These are phyloP conservation scores for Solanum gandarillasii DNA, from an alignment of 257 asterid species.

Conservation along the genomic window DNA sequence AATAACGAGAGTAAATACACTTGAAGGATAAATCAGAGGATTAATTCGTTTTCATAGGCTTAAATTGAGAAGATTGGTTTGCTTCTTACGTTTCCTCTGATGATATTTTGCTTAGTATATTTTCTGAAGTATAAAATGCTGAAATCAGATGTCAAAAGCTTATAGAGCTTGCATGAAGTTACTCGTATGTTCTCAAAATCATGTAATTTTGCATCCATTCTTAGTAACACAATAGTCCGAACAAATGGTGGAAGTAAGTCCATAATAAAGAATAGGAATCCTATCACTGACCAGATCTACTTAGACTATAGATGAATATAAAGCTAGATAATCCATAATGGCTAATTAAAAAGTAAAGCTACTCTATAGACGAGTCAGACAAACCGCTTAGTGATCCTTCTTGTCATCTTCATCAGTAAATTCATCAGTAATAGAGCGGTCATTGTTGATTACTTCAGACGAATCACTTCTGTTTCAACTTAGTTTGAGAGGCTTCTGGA, in stretches of 20 bases:
- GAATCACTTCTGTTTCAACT: conserved; percentile 1
- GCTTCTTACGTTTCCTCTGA: not conserved
- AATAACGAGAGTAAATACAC: not conserved
- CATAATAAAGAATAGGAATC: not conserved
- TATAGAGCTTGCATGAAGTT: not conserved
- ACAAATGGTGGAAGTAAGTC: not conserved
- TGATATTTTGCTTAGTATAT: not conserved
- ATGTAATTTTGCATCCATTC: not conserved
- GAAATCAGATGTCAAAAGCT: not conserved
- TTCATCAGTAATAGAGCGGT: not conserved
- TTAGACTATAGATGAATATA: not conserved
- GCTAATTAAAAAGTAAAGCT: not conserved
- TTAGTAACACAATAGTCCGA: not conserved
- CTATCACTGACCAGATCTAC: not conserved
- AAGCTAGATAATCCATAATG: not conserved
- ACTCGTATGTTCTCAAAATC: not conserved
- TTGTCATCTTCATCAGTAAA: not conserved
- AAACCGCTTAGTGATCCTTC: not conserved
- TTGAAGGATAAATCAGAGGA: not conserved
- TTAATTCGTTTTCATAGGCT: not conserved
- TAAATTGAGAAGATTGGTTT: not conserved
- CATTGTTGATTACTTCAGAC: conserved; percentile 4
- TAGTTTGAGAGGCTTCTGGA: not conserved
- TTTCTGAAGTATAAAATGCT: not conserved
- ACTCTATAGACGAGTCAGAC: not conserved